Evolutionary conservation across 441 rosid genomes (phyloP), one percentile per base, ranked within the genome.

Genomic region (Syzygium syzygioides): DNA sequence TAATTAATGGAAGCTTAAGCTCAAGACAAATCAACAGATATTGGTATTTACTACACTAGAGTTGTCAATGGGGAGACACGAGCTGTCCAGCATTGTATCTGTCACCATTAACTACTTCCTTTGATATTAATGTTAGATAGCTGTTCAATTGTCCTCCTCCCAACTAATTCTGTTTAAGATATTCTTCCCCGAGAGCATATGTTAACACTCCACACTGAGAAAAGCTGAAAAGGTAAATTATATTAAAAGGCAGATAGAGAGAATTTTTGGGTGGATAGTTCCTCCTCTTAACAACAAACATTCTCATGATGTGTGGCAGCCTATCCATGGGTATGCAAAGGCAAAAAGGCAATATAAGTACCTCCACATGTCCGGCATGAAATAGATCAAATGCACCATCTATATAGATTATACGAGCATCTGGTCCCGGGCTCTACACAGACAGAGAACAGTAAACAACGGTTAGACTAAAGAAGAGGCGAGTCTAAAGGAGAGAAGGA

Each of bases 321-420:
- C 83, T 6, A 41, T 37, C 76, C 10, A 14, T 14, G 18, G 52
- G 4, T 37, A 76, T 76, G 83, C 83, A 76, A 37, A 76, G 83
- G 83, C 10, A 76, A 41, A 76, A 71, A 12, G 52, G 52, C 83
- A 76, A 76, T 23, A 76, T 37, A 76, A 17, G 89, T 90, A 94
- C 96, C 96, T 95, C 96, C 53, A 94, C 95, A 91, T 94, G 96
- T 86, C 96, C 96, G 53, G 96, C 96, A 93, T 94, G 96, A 89
- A 95, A 95, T 87, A 95, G 94, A 93, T 95, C 96, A 90, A 95
- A 95, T 79, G 95, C 96, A 57, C 96, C 96, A 88, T 92, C 96
- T 9, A 95, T 95, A 88, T 95, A 95, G 88, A 95, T 89, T 89
- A 95, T 92, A 85, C 93, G 95, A 89, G 95, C 94, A 91, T 93